Conservation (phyloP, 208 protist genomes). For the Leishmania arabica region DNA sequence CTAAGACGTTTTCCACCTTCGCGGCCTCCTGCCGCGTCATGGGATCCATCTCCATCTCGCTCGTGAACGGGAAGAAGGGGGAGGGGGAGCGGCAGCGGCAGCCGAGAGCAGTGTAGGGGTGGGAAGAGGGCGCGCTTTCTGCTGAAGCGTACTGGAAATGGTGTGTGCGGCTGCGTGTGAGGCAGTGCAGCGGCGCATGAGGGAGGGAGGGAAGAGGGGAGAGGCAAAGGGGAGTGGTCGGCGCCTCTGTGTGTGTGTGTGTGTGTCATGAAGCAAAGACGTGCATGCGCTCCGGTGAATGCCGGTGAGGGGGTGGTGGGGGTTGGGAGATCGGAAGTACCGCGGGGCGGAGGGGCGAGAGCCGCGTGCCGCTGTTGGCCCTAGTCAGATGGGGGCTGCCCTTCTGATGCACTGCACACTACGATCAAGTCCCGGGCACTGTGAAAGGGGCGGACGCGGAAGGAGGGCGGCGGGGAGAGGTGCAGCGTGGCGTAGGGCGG, state of each 20-base stretch:
- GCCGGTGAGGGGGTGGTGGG: not conserved
- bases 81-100: not conserved
- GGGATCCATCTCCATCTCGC: slow-evolving; percentile 83
- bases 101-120: not conserved
- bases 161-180: not conserved
- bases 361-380: not conserved
- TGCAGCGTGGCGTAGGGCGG: not conserved
- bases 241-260: not conserved
- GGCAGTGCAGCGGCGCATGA: not conserved
- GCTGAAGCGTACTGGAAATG: not conserved
- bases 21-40: slow-evolving; percentile 80
- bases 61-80: not conserved
- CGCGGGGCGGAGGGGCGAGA: not conserved
- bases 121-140: not conserved
- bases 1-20: slow-evolving; percentile 74
- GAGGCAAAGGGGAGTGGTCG: not conserved
- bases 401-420: not conserved
- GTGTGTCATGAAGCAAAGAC: not conserved
- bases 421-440: not conserved
- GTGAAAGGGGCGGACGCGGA: not conserved
- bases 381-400: not conserved
- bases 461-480: not conserved
- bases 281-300: not conserved
- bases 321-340: not conserved
- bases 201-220: not conserved